Evolutionary conservation across 163 green algal species (phyloP).

Genomic region (Scenedesmus sp.): DNA sequence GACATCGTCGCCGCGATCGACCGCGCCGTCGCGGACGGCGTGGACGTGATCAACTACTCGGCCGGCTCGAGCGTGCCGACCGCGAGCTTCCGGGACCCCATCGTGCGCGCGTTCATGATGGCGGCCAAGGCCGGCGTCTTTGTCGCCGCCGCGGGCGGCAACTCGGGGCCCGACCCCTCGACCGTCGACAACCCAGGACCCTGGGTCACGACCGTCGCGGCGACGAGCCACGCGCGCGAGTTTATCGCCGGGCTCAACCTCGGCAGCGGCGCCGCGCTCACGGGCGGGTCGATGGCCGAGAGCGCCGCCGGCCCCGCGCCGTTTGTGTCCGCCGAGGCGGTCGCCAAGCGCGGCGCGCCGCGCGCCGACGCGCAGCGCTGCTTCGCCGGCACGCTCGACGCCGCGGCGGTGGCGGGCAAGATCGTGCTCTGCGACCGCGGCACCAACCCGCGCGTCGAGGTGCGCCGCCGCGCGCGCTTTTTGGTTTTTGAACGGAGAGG

Average conservation of each 20-base stretch:
- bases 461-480: too few species aligned
- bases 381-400: not conserved
- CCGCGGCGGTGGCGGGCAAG: not conserved
- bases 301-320: too few species aligned
- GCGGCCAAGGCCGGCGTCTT: not conserved
- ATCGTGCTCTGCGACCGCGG: not conserved
- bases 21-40: not conserved
- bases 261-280: not conserved
- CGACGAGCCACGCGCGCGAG: not conserved
- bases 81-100: not conserved
- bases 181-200: not conserved
- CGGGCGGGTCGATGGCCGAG: too few species aligned
- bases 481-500: too few species aligned
- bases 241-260: not conserved
- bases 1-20: conserved; percentile 14
- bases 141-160: not conserved
- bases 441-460: not conserved
- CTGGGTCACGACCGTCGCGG: not conserved
- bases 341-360: not conserved
- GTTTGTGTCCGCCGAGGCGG: not conserved
- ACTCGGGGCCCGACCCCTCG: not conserved
- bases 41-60: conserved; percentile 10
- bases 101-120: not conserved
- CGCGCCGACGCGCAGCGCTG: not conserved
- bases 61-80: too few species aligned